phyloP scores from a whole-genome alignment of 306 rosid species.

The Prinsepia uniflora region DNA sequence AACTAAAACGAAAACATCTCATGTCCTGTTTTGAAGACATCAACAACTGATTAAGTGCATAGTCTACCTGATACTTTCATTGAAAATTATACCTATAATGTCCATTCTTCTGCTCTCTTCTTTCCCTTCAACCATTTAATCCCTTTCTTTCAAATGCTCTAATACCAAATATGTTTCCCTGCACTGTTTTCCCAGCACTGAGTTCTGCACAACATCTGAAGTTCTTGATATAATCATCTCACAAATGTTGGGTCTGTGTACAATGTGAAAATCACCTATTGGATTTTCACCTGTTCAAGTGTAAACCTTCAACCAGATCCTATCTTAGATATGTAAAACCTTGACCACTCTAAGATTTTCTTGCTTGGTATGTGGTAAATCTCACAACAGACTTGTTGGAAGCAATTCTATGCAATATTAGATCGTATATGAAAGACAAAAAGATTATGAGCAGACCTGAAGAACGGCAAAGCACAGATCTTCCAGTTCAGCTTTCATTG shows the following conservation, averaged over 20 bases:
- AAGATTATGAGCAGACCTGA: slow-evolving; percentile 51
- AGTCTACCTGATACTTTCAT: no score
- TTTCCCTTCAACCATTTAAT: not conserved
- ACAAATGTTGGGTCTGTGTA: not conserved
- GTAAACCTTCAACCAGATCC: not conserved
- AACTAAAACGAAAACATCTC: no score
- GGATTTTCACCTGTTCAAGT: not conserved
- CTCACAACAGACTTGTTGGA: not conserved
- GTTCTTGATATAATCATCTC: not conserved
- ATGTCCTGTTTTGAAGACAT: not conserved
- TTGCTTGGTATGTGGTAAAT: not conserved
- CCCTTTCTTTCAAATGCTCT: not conserved
- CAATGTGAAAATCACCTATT: not conserved
- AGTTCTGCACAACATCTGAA: not conserved
- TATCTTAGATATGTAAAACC: not conserved
- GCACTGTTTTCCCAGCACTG: not conserved
- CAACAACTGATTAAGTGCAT: not conserved
- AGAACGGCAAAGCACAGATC: slow-evolving; percentile 95
- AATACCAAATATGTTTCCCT: not conserved
- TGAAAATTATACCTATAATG: not conserved
- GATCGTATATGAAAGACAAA: slow-evolving; percentile 13
- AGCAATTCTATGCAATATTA: not conserved
- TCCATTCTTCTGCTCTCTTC: not conserved
- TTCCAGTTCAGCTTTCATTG: slow-evolving; percentile 90
- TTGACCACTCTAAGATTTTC: not conserved